A percentile compares a stretch with the other conserved stretches of the same genome.
Evolutionary conservation across 495 filamentous ascomycete genomes (phyloP).

Genomic region (Acidomyces sp.): DNA sequence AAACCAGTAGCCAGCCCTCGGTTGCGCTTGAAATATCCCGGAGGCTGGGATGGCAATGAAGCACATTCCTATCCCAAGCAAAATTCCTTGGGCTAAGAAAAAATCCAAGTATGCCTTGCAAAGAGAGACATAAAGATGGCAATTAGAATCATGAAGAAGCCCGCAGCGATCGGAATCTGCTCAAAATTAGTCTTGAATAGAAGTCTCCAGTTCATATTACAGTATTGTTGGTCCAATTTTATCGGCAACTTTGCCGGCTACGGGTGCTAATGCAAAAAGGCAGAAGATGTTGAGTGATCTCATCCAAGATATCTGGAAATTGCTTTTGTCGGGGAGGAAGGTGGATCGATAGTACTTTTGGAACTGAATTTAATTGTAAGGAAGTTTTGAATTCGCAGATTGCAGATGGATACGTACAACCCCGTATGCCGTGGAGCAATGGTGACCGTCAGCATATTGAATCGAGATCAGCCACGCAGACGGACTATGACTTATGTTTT

Average conservation of each 20-base stretch:
- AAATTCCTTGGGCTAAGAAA: conserved; percentile 44
- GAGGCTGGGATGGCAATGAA: conserved; percentile 41
- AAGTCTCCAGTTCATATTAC: not conserved
- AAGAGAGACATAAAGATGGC: conserved; percentile 44
- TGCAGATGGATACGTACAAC: not conserved
- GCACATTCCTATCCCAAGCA: conserved; percentile 39
- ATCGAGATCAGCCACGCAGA: too few relatives aligned
- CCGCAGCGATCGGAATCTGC: conserved; percentile 13
- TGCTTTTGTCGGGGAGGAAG: conserved; percentile 34
- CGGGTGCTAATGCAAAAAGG: conserved; percentile 33
- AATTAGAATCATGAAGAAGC: conserved; percentile 26
- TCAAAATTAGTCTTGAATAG: conserved; percentile 1
- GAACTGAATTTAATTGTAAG: conserved; percentile 56
- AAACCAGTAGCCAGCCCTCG: conserved; percentile 43
- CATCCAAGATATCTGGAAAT: conserved; percentile 48
- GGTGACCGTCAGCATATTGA: too few relatives aligned
- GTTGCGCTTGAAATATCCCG: conserved; percentile 41
- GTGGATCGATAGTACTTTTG: conserved; percentile 45
- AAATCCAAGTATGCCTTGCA: conserved; percentile 50
- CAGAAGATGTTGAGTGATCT: conserved; percentile 40
- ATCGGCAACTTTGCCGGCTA: conserved; percentile 32
- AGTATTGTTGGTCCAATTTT: conserved; percentile 18
- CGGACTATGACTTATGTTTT: too few relatives aligned
- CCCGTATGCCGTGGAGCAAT: too few relatives aligned
- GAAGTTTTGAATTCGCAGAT: too few relatives aligned